Base-by-base conservation (phyloP, 805 yeast species). In the Candida silvicultrix region DNA sequence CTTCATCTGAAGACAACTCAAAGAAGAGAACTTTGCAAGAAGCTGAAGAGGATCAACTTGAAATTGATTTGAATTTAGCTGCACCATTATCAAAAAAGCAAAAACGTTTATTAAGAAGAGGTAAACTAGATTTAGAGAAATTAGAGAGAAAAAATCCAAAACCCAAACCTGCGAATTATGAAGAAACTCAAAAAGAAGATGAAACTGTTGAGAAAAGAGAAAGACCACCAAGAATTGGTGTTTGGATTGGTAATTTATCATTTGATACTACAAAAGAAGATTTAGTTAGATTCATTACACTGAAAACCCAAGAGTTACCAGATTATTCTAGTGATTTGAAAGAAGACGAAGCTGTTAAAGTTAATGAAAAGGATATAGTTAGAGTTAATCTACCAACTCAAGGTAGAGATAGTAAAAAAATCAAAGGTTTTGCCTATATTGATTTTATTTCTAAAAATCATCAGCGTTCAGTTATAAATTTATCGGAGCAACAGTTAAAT, bases 241-340 rank as follows among this genome's bases (percentile, higher is more conserved):
- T 89, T 32, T 94, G 99, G 99, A 78, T 94, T 41, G 99, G 99
- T 38, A 94, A 94, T 62, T 67, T 94, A 51, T 75, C 96, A 0
- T 94, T 84, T 58, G 94, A 87, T 44, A 88, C 97, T 5, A 73
- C 82, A 0, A 80, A 76, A 55, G 92, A 85, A 32, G 95, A 89
- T 51, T 59, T 94, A 31, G 68, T 69, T 14, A 73, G 81, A 45
- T 89, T 85, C 52, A 65, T 94, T 8, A 67, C 74, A 1, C 74
- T 77, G 10, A 86, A 83, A 59, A 77, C 92, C 0, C 58, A 67
- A 15, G 67, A 61, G 1, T 60, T 58, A 11, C 65, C 65, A 4
- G 69, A 60, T 6, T 62, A 52, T 21, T 46, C 59, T 1, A 59
- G 57, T 3, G 59, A 54, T 0, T 40, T 54, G 7, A 40, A 46